Percentiles rank a stretch among this genome's conserved stretches.
Conservation (phyloP, 768 basidiomycete species). For the Lactarius hengduanensis region DNA sequence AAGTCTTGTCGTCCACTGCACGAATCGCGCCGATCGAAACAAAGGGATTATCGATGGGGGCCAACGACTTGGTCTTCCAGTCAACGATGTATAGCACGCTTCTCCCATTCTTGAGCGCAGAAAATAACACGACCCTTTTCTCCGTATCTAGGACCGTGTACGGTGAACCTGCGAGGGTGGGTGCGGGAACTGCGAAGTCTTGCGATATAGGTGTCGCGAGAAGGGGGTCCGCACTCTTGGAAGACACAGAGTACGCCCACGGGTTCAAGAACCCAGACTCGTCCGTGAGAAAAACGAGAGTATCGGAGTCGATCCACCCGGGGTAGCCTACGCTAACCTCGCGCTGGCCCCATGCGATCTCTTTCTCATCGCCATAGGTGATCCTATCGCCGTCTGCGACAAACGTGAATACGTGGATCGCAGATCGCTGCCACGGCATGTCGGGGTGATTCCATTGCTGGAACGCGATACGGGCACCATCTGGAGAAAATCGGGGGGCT, state of each 20-base stretch:
- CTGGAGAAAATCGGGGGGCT: constrained; percentile 55
- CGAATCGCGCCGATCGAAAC: constrained; percentile 1
- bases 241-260: constrained; percentile 2
- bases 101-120: constrained; percentile 7
- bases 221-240: constrained; percentile 6
- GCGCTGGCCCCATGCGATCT: constrained; percentile 9
- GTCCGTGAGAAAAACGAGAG: constrained; percentile 14
- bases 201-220: background rate
- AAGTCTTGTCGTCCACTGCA: background rate
- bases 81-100: constrained; percentile 4
- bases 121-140: constrained; percentile 2
- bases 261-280: constrained; percentile 22
- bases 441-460: constrained; percentile 67
- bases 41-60: constrained; percentile 13
- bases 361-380: background rate
- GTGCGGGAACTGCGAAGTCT: constrained; percentile 19
- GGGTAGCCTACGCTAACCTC: constrained; percentile 17
- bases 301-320: constrained; percentile 14
- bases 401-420: constrained; percentile 55
- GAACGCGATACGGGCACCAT: constrained; percentile 59
- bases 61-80: background rate
- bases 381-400: constrained; percentile 29
- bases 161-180: constrained; percentile 8
- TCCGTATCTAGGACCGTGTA: constrained; percentile 8
- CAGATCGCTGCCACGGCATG: constrained; percentile 70